phyloP scores from a whole-genome alignment of 148 eudicot genomes.

The Chenopodium album region DNA sequence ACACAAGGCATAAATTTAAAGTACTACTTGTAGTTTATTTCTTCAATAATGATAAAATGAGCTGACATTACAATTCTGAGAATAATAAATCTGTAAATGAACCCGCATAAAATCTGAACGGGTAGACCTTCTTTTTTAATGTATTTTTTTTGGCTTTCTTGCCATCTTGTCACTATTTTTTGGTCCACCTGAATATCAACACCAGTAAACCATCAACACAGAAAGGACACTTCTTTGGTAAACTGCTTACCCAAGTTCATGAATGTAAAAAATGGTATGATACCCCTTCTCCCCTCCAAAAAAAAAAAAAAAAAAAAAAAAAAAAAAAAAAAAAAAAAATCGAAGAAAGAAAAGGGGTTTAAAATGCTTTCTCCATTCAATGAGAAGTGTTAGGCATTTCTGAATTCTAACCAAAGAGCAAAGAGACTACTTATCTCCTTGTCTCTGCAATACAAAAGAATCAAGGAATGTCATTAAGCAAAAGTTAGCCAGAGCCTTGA shows the following conservation, averaged over 20 bases:
- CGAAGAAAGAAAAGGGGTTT: not conserved
- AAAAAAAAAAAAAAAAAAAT: not conserved
- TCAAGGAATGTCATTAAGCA: constrained; percentile 29
- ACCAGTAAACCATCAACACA: not conserved
- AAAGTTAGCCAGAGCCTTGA: constrained; percentile 19
- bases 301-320: not conserved
- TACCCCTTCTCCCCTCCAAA: not conserved
- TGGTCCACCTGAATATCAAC: no score
- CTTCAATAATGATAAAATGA: not conserved
- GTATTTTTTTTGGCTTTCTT: not conserved
- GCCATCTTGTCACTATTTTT: not conserved
- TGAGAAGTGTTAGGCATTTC: constrained; percentile 7
- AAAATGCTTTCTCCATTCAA: not conserved
- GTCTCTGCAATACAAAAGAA: constrained; percentile 31
- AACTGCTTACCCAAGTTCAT: constrained; percentile 22
- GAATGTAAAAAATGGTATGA: not conserved
- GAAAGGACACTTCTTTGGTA: not conserved
- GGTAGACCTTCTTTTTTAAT: not conserved
- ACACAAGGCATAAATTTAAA: not conserved
- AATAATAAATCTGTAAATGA: not conserved
- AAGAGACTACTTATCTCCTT: constrained; percentile 13
- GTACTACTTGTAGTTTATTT: not conserved
- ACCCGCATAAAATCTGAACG: not conserved
- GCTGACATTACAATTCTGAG: constrained; percentile 1
- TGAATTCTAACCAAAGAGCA: constrained; percentile 1